Evolutionary conservation across 495 filamentous ascomycete species (phyloP), one percentile per base, ranked within the genome.

Genomic region (Aspergillus sclerotiicarbonarius): DNA sequence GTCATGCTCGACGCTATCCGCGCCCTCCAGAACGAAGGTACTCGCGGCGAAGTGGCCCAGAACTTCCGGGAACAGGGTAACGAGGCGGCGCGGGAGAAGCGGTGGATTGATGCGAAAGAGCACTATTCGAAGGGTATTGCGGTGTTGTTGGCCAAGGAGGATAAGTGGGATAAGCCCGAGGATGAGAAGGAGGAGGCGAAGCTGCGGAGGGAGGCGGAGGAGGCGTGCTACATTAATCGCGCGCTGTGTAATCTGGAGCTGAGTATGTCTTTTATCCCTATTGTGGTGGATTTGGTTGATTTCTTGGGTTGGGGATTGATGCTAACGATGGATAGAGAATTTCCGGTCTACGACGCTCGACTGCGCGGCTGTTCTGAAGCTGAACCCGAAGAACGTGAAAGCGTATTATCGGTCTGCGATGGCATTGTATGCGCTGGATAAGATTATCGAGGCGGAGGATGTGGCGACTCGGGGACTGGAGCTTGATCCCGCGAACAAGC

Each of bases 21-120:
- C 60, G 95, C 95, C 2, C 76, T 98, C 12, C 89, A 90, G 32
- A 96, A 96, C 64, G 94, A 98, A 69, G 95, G 94, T 44, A 92
- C 90, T 0, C 84, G 90, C 9, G 80, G 82, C 12, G 95, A 98
- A 67, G 85, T 92, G 39, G 87, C 84, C 12, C 70, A 79, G 43
- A 87, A 86, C 60, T 96, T 92, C 76, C 87, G 91, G 64, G 87
- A 92, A 67, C 89, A 90, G 57, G 92, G 95, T 15, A 98, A 98
- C 68, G 94, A 97, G 57, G 84, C 83, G 57, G 95, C 91, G 61
- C 79, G 80, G 56, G 80, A 76, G 56, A 87, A 87, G 71, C 76
- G 82, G 47, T 98, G 88, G 86, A 76, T 74, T 16, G 91, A 97
- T 70, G 94, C 91, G 6, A 89, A 87, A 64, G 92, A 96, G 64